Base-by-base conservation (phyloP, 108 stramenopile species). In the Cyclostephanos tholiformis region DNA sequence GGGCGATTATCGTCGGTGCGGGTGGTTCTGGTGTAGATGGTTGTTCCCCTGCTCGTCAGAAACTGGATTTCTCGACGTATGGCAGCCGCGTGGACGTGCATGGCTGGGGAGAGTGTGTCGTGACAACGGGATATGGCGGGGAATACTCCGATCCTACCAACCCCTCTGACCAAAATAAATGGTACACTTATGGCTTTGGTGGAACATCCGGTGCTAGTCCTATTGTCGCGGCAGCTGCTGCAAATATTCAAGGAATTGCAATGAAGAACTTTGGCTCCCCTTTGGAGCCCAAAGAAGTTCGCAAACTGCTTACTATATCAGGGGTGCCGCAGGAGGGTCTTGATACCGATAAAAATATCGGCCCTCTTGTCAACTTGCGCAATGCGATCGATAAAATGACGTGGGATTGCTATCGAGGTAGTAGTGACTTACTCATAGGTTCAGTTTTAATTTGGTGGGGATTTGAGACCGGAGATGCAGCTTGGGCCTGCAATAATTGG, bases 221-320 rank as follows among this genome's bases (percentile, higher is more conserved):
- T 16, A 16, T 66, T 66, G 65, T 66, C 8, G 65, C 65, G 19
- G 65, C 65, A 32, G 65, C 65, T 16, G 65, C n/a, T 53, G 65
- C 65, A 27, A 66, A 66, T 46, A 48, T 66, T 66, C 65, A 66
- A 36, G 65, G 65, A 6, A 66, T 66, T 29, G 65, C 65, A 16
- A 66, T 46, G 65, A 1, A 66, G 32, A 20, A 0, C 16, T 66
- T 66, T 16, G 65, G 65, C 13, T 46, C 20, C 13, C 65, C 65
- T 4, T 46, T 66, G 30, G 41, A 50, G 13, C 65, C 65, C 6
- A 16, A n/a, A 2, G 65, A 19, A 17, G 46, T 66, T 16, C 65
- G 65, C 44, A 51, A 53, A 26, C 49, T 66, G 6, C 65, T 66
- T 14, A 27, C 32, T 30, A 46, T 50, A 7, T 50, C 65, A 46